Conservation (phyloP, 345 rosid genomes). For the Populus davidiana region DNA sequence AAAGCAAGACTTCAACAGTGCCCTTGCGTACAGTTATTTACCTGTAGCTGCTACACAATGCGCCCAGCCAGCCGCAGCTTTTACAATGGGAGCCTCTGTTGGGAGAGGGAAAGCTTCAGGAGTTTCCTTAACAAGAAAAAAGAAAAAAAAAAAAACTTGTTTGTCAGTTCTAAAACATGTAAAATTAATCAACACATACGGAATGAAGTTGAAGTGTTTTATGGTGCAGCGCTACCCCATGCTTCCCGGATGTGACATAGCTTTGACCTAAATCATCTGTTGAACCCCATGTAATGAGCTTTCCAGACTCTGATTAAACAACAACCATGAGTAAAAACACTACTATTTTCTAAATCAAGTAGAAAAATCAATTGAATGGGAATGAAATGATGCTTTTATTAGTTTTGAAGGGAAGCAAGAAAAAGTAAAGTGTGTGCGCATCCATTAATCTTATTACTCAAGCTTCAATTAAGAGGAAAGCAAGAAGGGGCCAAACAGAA, state of each 20-base stretch:
- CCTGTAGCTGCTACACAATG: conserved; percentile 94
- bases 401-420: neutral
- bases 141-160: neutral
- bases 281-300: conserved; percentile 99
- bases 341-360: neutral
- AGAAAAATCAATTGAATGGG: neutral
- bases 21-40: conserved; percentile 17
- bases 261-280: conserved; percentile 98
- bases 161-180: conserved; percentile 5
- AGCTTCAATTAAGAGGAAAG: conserved; percentile 3
- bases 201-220: conserved; percentile 12
- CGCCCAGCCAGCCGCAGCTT: conserved; percentile 96
- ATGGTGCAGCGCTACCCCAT: conserved; percentile 54
- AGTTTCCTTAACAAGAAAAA: conserved; percentile 53
- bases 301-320: conserved; percentile 65
- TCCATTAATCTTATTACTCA: neutral
- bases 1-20: conserved; percentile 2
- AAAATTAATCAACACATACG: neutral
- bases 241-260: conserved; percentile 94
- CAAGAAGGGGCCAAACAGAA: neutral
- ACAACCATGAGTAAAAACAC: conserved; percentile 9
- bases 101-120: conserved; percentile 97
- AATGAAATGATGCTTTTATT: neutral
- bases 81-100: conserved; percentile 55
- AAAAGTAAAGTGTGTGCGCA: neutral